phyloP scores from a whole-genome alignment of 495 filamentous ascomycete species.

The Penicillium tannophilum region DNA sequence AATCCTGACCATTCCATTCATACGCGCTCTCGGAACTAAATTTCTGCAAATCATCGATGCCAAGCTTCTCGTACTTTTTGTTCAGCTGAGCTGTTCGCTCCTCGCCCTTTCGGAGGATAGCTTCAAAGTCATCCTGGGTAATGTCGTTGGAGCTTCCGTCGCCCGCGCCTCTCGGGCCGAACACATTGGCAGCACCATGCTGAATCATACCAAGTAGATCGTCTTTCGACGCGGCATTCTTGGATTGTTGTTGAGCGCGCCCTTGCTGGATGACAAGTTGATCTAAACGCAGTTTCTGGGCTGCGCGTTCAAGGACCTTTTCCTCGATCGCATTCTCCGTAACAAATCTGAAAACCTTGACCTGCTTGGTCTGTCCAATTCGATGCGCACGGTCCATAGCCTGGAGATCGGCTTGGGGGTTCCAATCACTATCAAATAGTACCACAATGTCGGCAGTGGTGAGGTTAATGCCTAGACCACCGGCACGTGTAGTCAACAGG shows the following conservation, averaged over 20 bases:
- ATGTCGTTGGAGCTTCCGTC: conserved; percentile 62
- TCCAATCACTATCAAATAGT: conserved; percentile 99
- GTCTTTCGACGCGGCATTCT: conserved; percentile 89
- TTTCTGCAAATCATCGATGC: conserved; percentile 96
- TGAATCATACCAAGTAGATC: conserved; percentile 98
- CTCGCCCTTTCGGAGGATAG: conserved; percentile 84
- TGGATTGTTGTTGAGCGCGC: conserved; percentile 86
- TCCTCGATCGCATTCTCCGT: conserved; percentile 99
- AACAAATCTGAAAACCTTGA: conserved; percentile 92
- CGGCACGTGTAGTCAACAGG: conserved; percentile 93
- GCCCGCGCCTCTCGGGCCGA: conserved; percentile 67
- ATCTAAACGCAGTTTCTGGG: conserved; percentile 95
- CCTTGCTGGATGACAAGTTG: conserved; percentile 99
- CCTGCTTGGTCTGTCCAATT: conserved; percentile 98
- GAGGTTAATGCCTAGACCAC: conserved; percentile 97
- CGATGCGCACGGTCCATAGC: conserved; percentile 98
- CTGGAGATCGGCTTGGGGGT: conserved; percentile 96
- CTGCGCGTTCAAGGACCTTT: conserved; percentile 95
- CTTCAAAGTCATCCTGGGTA: conserved; percentile 85
- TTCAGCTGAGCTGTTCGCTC: conserved; percentile 86
- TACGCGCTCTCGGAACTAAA: conserved; percentile 97
- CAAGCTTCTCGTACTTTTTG: conserved; percentile 94
- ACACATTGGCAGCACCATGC: conserved; percentile 93
- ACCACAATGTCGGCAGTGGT: conserved; percentile 96
- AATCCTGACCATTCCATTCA: conserved; percentile 98